A percentile compares a stretch with the other conserved stretches of the same genome.
phyloP scores from a whole-genome alignment of 2,329 filamentous ascomycete species.

The Nigrograna mackinnonii region DNA sequence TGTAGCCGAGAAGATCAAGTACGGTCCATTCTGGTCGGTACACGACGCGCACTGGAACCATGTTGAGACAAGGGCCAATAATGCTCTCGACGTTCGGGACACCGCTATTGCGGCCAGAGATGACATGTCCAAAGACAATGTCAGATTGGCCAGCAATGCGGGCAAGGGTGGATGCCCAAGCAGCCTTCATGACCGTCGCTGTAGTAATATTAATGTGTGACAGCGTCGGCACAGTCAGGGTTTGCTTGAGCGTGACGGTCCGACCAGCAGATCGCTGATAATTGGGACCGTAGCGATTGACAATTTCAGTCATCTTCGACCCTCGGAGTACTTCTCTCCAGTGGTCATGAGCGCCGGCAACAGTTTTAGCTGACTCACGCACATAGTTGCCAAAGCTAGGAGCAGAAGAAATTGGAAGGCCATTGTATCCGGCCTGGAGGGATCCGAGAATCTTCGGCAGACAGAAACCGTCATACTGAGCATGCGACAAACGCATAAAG shows the following conservation, averaged over 20 bases:
- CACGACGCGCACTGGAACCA: constrained; percentile 45
- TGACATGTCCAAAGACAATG: constrained; percentile 47
- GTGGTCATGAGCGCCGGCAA: constrained; percentile 32
- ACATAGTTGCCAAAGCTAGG: constrained; percentile 37
- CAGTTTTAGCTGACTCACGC: constrained; percentile 27
- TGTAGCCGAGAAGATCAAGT: constrained; percentile 40
- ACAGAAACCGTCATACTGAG: constrained; percentile 39
- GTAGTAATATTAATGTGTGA: constrained; percentile 38
- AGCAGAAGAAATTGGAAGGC: constrained; percentile 31
- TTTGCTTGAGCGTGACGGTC: constrained; percentile 31
- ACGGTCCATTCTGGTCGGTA: constrained; percentile 39
- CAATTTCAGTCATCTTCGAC: constrained; percentile 39
- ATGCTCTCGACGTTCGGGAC: constrained; percentile 42
- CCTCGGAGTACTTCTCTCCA: constrained; percentile 34
- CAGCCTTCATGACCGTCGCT: constrained; percentile 51
- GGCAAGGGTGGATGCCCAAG: constrained; percentile 48
- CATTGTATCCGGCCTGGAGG: constrained; percentile 35
- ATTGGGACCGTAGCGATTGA: constrained; percentile 34
- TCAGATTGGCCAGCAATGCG: constrained; percentile 41
- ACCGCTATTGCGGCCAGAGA: constrained; percentile 44
- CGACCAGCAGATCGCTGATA: constrained; percentile 32
- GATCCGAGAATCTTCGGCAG: constrained; percentile 30
- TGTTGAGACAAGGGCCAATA: constrained; percentile 47
- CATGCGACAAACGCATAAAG: constrained; percentile 37
- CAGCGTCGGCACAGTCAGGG: constrained; percentile 20